Evolutionary conservation across 768 basidiomycete genomes (phyloP).

Genomic region (Crepidotus variabilis): DNA sequence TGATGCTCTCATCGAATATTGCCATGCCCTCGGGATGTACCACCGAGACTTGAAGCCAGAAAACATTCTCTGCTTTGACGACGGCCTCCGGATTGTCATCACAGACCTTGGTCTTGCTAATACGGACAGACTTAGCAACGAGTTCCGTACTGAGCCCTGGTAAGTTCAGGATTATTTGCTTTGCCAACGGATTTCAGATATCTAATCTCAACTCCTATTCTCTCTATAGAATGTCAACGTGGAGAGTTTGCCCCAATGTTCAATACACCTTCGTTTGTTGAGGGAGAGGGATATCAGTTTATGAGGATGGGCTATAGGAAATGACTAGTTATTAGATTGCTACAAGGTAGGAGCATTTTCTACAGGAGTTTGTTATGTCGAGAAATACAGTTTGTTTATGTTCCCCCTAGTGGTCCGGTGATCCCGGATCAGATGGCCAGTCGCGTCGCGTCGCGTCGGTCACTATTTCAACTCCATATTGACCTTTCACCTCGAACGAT

Average conservation of each 20-base stretch:
- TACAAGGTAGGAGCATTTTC: too few species aligned
- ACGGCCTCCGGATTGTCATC: conserved; percentile 79
- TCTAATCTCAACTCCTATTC: neutral
- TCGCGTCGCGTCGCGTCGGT: too few species aligned
- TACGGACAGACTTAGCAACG: conserved; percentile 79
- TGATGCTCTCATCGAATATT: conserved; percentile 88
- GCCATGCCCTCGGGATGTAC: conserved; percentile 90
- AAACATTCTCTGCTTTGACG: conserved; percentile 86
- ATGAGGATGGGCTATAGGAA: too few species aligned
- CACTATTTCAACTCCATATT: too few species aligned
- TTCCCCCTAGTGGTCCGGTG: too few species aligned
- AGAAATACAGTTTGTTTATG: too few species aligned
- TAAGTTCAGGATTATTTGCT: conserved; percentile 25
- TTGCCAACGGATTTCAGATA: conserved; percentile 5
- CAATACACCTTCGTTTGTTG: too few species aligned
- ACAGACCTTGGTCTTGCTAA: conserved; percentile 97
- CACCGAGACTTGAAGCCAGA: conserved; percentile 98
- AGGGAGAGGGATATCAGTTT: too few species aligned
- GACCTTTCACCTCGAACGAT: too few species aligned
- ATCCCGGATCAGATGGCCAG: too few species aligned
- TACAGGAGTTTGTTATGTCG: too few species aligned
- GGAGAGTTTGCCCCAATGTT: conserved; percentile 70
- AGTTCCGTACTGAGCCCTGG: conserved; percentile 98
- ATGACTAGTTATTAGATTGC: too few species aligned
- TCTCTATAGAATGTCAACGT: conserved; percentile 80